Conservation (phyloP, 2,329 filamentous ascomycete species). For the Coniochaeta sp. region DNA sequence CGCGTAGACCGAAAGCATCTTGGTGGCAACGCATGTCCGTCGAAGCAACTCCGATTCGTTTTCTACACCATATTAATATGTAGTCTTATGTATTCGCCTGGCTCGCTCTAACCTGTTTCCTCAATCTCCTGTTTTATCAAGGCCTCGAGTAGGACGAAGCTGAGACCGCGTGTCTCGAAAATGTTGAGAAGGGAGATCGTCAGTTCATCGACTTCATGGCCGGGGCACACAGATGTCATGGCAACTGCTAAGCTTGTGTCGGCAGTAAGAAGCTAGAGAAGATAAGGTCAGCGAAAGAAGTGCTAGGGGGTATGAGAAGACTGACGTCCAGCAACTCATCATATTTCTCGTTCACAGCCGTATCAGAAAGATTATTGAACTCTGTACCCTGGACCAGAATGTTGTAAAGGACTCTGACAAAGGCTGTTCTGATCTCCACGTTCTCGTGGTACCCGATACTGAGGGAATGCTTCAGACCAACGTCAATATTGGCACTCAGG, state of each 20-base stretch:
- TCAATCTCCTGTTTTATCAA: slow-evolving; percentile 63
- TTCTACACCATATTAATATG: slow-evolving; percentile 28
- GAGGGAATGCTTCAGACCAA: slow-evolving; percentile 62
- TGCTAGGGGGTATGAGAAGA: slow-evolving; percentile 3
- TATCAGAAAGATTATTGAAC: slow-evolving; percentile 61
- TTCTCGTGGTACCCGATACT: slow-evolving; percentile 67
- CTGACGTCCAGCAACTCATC: slow-evolving; percentile 54
- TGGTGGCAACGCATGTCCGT: slow-evolving; percentile 64
- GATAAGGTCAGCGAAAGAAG: not conserved
- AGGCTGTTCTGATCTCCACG: slow-evolving; percentile 61
- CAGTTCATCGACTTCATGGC: slow-evolving; percentile 61
- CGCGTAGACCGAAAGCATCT: slow-evolving; percentile 64
- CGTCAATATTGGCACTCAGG: slow-evolving; percentile 63
- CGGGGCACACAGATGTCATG: slow-evolving; percentile 59
- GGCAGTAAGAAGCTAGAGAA: slow-evolving; percentile 46
- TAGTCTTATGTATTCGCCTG: not conserved
- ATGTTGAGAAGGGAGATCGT: slow-evolving; percentile 61
- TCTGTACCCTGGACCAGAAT: slow-evolving; percentile 66
- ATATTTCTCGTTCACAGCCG: slow-evolving; percentile 61
- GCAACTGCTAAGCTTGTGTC: slow-evolving; percentile 57
- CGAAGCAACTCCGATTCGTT: slow-evolving; percentile 61
- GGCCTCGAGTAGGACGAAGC: slow-evolving; percentile 56
- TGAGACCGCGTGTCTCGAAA: slow-evolving; percentile 59
- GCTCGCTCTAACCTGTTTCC: slow-evolving; percentile 42
- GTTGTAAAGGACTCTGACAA: slow-evolving; percentile 63